phyloP scores from a whole-genome alignment of 2,329 filamentous ascomycete species.

The Plenodomus lindquistii region DNA sequence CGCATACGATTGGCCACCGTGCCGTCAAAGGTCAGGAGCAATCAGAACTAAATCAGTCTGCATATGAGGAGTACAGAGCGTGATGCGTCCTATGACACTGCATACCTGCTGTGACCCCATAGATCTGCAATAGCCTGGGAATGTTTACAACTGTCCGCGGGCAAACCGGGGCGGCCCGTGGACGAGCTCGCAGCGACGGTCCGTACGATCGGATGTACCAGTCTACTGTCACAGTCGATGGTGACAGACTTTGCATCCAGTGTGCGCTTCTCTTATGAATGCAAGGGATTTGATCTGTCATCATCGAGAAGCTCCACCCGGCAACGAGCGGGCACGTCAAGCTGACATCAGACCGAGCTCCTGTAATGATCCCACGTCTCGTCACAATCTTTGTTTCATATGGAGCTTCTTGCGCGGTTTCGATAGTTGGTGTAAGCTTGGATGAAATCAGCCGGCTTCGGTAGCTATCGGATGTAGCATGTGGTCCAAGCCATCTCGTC shows the following conservation, averaged over 20 bases:
- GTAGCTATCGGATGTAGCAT: slow-evolving; percentile 7
- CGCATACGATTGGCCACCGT: neutral
- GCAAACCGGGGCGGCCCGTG: slow-evolving; percentile 8
- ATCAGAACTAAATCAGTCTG: slow-evolving; percentile 3
- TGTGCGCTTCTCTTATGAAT: neutral
- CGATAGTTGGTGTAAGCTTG: neutral
- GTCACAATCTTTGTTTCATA: slow-evolving; percentile 5
- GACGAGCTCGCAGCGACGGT: neutral
- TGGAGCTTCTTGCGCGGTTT: slow-evolving; percentile 11
- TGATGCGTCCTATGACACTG: slow-evolving; percentile 13
- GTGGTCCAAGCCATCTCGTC: slow-evolving; percentile 12
- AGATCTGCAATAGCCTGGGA: neutral
- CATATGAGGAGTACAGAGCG: slow-evolving; percentile 18
- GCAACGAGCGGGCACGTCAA: neutral
- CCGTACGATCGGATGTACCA: slow-evolving; percentile 2
- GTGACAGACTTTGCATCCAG: too few relatives aligned
- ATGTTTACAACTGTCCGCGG: neutral
- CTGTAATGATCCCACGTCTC: neutral
- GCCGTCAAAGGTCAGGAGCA: neutral
- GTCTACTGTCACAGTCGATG: neutral
- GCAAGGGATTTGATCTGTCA: neutral
- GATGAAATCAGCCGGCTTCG: slow-evolving; percentile 4
- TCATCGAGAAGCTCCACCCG: neutral
- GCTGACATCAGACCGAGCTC: neutral
- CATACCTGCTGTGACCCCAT: slow-evolving; percentile 10